Percentiles rank a stretch among this genome's conserved stretches.
phyloP scores from a whole-genome alignment of 2,329 filamentous ascomycete species.

The Bipolaris zeicola region DNA sequence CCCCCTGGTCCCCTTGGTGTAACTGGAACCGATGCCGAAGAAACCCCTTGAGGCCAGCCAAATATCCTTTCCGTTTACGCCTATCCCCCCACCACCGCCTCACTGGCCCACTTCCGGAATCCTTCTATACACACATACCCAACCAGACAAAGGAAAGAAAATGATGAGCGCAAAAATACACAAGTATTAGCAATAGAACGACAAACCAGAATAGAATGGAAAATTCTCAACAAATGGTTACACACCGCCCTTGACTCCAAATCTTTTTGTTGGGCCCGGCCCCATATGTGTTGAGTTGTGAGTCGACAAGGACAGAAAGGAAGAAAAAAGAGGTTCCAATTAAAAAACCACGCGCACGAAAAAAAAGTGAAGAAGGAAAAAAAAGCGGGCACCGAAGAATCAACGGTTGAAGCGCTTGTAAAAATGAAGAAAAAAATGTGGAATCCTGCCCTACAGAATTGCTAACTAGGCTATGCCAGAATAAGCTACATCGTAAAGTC shows the following conservation, averaged over 20 bases:
- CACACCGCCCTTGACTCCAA: not conserved
- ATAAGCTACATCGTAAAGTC: conserved; percentile 2
- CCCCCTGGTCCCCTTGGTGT: too few relatives aligned
- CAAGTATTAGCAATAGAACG: not conserved
- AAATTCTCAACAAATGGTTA: not conserved
- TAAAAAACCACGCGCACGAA: not conserved
- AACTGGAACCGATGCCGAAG: too few relatives aligned
- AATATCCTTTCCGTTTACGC: too few relatives aligned
- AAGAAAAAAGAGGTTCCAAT: not conserved
- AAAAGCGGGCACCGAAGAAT: not conserved
- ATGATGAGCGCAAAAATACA: not conserved
- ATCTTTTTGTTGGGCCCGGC: conserved; percentile 7
- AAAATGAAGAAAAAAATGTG: conserved; percentile 10
- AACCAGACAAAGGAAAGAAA: not conserved
- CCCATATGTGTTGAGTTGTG: conserved; percentile 6
- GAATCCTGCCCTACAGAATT: conserved; percentile 5
- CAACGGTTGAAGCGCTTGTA: not conserved
- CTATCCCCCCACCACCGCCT: too few relatives aligned
- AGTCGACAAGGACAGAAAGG: conserved; percentile 5
- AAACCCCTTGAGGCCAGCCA: too few relatives aligned
- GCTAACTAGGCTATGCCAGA: conserved; percentile 1
- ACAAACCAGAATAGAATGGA: not conserved
- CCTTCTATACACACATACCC: not conserved
- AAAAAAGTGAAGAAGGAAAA: not conserved
- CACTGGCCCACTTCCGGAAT: not conserved